phyloP scores from a whole-genome alignment of 805 yeast genomes.

The Cyberlindnera veronae region DNA sequence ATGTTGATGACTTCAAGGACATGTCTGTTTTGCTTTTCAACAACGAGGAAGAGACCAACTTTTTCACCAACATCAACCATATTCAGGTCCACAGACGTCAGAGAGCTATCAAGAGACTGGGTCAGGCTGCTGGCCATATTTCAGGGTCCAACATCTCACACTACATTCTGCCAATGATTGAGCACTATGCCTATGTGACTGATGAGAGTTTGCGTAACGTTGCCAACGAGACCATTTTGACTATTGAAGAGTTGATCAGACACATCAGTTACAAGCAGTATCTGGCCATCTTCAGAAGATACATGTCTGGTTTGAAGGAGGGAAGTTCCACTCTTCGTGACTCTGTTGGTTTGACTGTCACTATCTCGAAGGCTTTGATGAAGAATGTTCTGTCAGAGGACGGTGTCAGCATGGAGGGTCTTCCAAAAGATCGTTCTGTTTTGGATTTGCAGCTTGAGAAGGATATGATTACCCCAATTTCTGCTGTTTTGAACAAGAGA shows the following conservation, averaged over 20 bases:
- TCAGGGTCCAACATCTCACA: slow-evolving; percentile 64
- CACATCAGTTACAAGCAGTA: slow-evolving; percentile 76
- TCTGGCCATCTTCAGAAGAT: slow-evolving; percentile 69
- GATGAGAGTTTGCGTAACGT: slow-evolving; percentile 59
- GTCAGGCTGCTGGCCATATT: slow-evolving; percentile 44
- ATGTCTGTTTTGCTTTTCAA: slow-evolving; percentile 59
- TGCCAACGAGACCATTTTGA: slow-evolving; percentile 59
- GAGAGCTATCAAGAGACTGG: slow-evolving; percentile 70
- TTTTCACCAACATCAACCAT: slow-evolving; percentile 73
- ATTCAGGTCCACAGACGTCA: slow-evolving; percentile 85
- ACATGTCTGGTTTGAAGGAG: slow-evolving; percentile 47
- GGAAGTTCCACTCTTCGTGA: slow-evolving; percentile 51
- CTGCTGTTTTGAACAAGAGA: slow-evolving; percentile 55
- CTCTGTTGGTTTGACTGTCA: slow-evolving; percentile 54
- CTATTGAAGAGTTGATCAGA: slow-evolving; percentile 57
- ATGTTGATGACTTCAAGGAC: slow-evolving; percentile 53
- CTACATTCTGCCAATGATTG: slow-evolving; percentile 80
- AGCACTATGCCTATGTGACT: slow-evolving; percentile 62
- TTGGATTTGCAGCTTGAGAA: slow-evolving; percentile 47
- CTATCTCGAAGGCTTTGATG: slow-evolving; percentile 49
- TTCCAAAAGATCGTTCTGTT: slow-evolving; percentile 36
- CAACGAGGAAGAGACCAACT: slow-evolving; percentile 81
- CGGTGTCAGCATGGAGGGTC: slow-evolving; percentile 25
- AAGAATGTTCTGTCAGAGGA: slow-evolving; percentile 32
- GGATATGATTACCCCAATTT: slow-evolving; percentile 60